Evolutionary conservation across 331 rosid genomes (phyloP).

Genomic region (Rhamnella rubrinervis): DNA sequence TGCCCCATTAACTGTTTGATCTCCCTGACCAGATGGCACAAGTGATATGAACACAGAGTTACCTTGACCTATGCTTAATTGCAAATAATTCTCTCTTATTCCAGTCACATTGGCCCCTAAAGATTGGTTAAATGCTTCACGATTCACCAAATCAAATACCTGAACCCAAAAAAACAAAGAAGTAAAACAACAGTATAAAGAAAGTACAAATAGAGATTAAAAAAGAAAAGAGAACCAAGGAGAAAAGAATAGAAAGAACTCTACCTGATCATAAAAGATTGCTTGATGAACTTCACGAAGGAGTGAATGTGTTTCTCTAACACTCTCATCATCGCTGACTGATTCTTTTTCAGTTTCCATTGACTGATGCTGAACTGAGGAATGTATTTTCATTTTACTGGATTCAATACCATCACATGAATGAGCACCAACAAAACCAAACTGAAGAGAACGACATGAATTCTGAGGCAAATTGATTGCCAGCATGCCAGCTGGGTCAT

Average conservation of each 20-base stretch:
- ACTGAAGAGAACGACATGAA: slow-evolving; percentile 64
- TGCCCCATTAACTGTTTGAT: slow-evolving; percentile 43
- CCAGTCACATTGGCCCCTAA: slow-evolving; percentile 82
- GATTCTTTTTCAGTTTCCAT: slow-evolving; percentile 55
- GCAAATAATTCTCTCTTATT: slow-evolving; percentile 76
- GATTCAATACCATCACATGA: slow-evolving; percentile 40
- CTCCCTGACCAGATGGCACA: slow-evolving; percentile 52
- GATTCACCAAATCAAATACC: slow-evolving; percentile 91
- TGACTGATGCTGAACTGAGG: slow-evolving; percentile 35
- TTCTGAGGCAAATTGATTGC: slow-evolving; percentile 69
- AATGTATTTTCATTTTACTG: slow-evolving; percentile 30
- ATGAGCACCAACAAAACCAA: slow-evolving; percentile 58
- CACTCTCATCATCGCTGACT: slow-evolving; percentile 54
- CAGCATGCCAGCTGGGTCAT: slow-evolving; percentile 90
- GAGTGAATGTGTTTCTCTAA: slow-evolving; percentile 71
- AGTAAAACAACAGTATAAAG: slow-evolving; percentile 19
- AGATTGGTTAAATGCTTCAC: slow-evolving; percentile 78
- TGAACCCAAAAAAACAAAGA: slow-evolving; percentile 37
- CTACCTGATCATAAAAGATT: slow-evolving; percentile 75
- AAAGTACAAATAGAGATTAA: slow-evolving; percentile 1
- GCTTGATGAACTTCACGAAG: slow-evolving; percentile 80
- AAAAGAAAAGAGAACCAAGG: slow-evolving; percentile 1
- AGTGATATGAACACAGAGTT: slow-evolving; percentile 77
- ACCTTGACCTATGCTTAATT: slow-evolving; percentile 72
- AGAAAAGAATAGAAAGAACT: slow-evolving; percentile 1